Base-by-base conservation (phyloP, 495 filamentous ascomycete species). In the Penicillium waksmanii region DNA sequence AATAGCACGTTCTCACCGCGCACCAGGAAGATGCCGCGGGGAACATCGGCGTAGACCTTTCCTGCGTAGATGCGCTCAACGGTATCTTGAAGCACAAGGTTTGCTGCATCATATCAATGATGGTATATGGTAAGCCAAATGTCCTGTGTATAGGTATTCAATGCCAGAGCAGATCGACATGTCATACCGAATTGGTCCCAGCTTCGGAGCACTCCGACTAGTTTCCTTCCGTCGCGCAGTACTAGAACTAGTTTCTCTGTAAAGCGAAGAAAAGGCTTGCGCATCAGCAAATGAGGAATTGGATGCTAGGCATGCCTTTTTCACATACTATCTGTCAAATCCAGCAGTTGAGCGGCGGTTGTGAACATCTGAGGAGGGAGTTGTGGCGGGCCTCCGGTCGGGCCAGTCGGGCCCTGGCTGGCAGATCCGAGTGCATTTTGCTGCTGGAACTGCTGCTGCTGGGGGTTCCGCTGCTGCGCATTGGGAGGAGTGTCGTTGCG, bases 151-250 rank as follows among this genome's bases (percentile, higher is more conserved):
- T 40, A 40, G 15, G 15, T 12, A 40, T 40, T n/a, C 36, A 31
- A 31, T 31, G 36, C 36, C 15, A 3, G 4, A 21, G 34, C 46
- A 53, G 34, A 43, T 35, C 3, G 18, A 15, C 23, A 57, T 53
- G 46, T 64, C 82, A 65, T 87, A 95, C 93, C 93, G 69, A 96
- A 97, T 73, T 98, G 95, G 76, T 98, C 95, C 93, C 96, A 98
- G 68, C 92, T 96, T 63, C 95, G 81, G 66, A 98, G 76, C 11
- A 98, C 91, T 18, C 95, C 95, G 52, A 95, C 90, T 60, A 97
- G 78, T 75, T 97, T 97, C 58, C 93, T 85, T 38, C 96, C 95
- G 74, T 98, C 95, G 55, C 95, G 87, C 53, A 98, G 82, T 10
- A 92, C 84, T 46, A 98, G 81, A 67, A 96, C 82, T 35, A 98